Conservation (phyloP, 495 filamentous ascomycete genomes). For the Cairneyella variabilis region DNA sequence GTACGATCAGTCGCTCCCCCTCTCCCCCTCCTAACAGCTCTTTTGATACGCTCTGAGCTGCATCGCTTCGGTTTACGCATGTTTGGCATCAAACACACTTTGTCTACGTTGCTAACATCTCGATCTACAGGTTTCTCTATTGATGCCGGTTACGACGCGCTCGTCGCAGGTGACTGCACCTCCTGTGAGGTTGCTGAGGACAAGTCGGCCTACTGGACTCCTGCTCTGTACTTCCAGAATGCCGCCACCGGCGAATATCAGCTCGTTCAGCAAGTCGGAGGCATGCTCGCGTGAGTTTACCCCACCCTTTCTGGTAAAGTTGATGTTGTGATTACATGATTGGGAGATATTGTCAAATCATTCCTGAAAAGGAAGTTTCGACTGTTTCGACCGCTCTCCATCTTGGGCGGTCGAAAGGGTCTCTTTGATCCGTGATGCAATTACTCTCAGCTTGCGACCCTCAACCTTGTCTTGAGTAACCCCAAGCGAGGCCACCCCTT, state of each 20-base stretch:
- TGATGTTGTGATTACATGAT: background rate
- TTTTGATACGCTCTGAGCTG: too few relatives aligned
- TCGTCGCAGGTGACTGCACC: slow-evolving; percentile 53
- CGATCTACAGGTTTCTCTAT: slow-evolving; percentile 54
- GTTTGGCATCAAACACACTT: background rate
- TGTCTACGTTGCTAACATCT: slow-evolving; percentile 5
- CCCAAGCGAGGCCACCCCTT: background rate
- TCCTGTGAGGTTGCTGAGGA: slow-evolving; percentile 62
- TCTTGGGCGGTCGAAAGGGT: too few relatives aligned
- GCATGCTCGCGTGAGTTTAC: slow-evolving; percentile 54
- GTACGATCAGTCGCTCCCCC: background rate
- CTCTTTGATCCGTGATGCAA: too few relatives aligned
- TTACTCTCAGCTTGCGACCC: too few relatives aligned
- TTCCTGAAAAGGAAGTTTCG: background rate
- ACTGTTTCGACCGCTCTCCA: too few relatives aligned
- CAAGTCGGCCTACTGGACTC: slow-evolving; percentile 68
- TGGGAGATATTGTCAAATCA: background rate
- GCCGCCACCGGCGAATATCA: slow-evolving; percentile 35
- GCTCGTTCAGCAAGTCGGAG: slow-evolving; percentile 51
- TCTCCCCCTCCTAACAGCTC: too few relatives aligned
- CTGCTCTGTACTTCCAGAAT: slow-evolving; percentile 60
- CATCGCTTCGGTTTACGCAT: too few relatives aligned
- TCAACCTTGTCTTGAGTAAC: too few relatives aligned
- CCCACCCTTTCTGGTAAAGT: background rate
- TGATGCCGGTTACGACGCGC: slow-evolving; percentile 41